Evolutionary conservation across 164 flowering plant species (phyloP).

Genomic region (Umbellularia californica): DNA sequence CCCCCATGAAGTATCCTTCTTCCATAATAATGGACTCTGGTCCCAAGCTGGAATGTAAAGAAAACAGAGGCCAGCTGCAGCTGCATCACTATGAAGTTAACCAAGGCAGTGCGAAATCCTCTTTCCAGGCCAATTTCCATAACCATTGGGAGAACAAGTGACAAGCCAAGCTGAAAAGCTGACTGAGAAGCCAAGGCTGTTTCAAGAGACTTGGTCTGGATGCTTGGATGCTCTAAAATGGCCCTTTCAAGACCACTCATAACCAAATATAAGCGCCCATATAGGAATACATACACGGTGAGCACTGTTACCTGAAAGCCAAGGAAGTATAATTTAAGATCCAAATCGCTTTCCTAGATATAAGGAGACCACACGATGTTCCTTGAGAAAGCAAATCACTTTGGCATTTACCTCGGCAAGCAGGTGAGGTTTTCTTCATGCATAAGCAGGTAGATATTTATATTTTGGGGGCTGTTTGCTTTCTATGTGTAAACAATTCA

Average conservation of each 20-base stretch:
- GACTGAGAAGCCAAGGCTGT: conserved; percentile 81
- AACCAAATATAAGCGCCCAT: conserved; percentile 88
- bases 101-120: conserved; percentile 89
- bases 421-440: too few relatives aligned
- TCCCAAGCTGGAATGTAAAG: conserved; percentile 96
- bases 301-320: conserved; percentile 80
- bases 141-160: conserved; percentile 90
- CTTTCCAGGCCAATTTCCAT: conserved; percentile 96
- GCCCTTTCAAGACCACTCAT: conserved; percentile 86
- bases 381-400: not conserved
- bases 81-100: conserved; percentile 89
- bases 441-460: too few relatives aligned
- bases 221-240: conserved; percentile 47
- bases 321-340: conserved; percentile 7
- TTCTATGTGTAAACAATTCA: too few relatives aligned
- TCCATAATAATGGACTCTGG: conserved; percentile 92
- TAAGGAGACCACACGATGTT: not conserved
- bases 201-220: conserved; percentile 70
- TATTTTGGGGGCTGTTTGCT: too few relatives aligned
- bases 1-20: conserved; percentile 98
- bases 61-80: conserved; percentile 95
- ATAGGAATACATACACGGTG: conserved; percentile 78
- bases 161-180: conserved; percentile 79
- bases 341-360: not conserved
- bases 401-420: too few relatives aligned